phyloP scores from a whole-genome alignment of 345 rosid genomes.

The Physaria fendleri region DNA sequence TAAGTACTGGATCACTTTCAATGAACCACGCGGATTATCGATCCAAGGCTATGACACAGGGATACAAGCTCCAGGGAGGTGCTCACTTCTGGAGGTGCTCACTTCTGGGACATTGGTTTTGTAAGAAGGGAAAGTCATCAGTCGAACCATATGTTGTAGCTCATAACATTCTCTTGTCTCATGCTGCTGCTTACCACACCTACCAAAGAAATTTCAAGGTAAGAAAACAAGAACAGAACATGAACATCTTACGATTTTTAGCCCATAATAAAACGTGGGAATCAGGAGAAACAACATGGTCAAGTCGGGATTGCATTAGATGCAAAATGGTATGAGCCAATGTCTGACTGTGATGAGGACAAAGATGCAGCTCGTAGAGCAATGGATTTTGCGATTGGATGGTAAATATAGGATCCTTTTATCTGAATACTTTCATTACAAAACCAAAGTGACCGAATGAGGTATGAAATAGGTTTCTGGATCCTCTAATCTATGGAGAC shows the following conservation, averaged over 20 bases:
- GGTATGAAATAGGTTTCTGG: slow-evolving; percentile 64
- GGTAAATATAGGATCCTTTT: slow-evolving; percentile 36
- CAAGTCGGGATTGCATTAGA: slow-evolving; percentile 68
- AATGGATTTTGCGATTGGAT: slow-evolving; percentile 75
- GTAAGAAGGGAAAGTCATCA: slow-evolving; percentile 70
- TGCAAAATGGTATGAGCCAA: slow-evolving; percentile 80
- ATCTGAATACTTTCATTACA: not conserved
- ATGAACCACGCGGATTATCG: slow-evolving; percentile 78
- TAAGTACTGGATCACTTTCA: slow-evolving; percentile 89
- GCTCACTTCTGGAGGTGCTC: slow-evolving; percentile 90
- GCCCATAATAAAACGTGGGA: not conserved
- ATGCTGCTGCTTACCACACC: slow-evolving; percentile 65
- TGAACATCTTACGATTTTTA: not conserved
- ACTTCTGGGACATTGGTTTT: slow-evolving; percentile 60
- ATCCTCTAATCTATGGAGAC: slow-evolving; percentile 72
- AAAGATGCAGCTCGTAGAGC: slow-evolving; percentile 77
- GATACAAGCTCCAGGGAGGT: slow-evolving; percentile 92
- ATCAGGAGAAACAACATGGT: slow-evolving; percentile 64
- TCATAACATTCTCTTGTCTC: slow-evolving; percentile 81
- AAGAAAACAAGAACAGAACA: not conserved
- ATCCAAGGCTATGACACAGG: slow-evolving; percentile 90
- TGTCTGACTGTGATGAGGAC: slow-evolving; percentile 63
- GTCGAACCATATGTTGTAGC: slow-evolving; percentile 75
- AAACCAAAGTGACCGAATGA: slow-evolving; percentile 2
- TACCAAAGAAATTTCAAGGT: slow-evolving; percentile 69